These are phyloP conservation scores for Tolypocladium endophyticum DNA, from an alignment of 2,329 filamentous ascomycete species.

Conservation along the genomic window DNA sequence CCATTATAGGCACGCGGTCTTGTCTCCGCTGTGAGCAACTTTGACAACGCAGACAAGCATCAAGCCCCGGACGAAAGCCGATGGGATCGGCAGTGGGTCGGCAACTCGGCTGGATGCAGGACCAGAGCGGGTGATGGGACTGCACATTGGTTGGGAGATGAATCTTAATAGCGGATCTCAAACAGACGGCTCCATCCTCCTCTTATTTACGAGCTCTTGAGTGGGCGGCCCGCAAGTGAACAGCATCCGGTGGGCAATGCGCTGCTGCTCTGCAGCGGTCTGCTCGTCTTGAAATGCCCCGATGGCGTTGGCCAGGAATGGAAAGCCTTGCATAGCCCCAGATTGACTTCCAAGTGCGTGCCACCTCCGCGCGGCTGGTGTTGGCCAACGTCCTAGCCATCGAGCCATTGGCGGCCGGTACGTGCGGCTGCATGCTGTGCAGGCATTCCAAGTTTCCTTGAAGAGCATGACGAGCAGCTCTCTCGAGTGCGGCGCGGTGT, in stretches of 20 bases:
- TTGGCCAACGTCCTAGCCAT: not conserved
- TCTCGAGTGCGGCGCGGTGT: too few species aligned
- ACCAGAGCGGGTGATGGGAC: not conserved
- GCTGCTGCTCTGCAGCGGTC: not conserved
- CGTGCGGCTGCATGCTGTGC: not conserved
- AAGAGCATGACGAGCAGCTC: not conserved
- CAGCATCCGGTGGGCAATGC: not conserved
- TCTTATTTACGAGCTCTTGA: not conserved
- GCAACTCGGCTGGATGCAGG: not conserved
- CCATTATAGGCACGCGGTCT: too few species aligned
- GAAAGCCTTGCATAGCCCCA: not conserved
- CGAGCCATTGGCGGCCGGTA: not conserved
- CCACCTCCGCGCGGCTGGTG: too few species aligned
- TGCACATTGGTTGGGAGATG: not conserved
- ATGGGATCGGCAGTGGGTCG: not conserved
- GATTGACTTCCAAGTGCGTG: not conserved
- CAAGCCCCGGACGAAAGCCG: not conserved
- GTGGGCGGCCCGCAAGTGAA: not conserved
- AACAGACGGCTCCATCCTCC: not conserved
- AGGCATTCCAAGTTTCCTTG: not conserved
- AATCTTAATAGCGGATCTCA: too few species aligned
- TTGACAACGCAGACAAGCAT: not conserved
- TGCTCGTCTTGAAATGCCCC: not conserved
- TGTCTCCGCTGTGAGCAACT: not conserved
- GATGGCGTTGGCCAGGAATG: not conserved